Evolutionary conservation across 257 asterid species (phyloP).

Genomic region (Primulina eburnea): DNA sequence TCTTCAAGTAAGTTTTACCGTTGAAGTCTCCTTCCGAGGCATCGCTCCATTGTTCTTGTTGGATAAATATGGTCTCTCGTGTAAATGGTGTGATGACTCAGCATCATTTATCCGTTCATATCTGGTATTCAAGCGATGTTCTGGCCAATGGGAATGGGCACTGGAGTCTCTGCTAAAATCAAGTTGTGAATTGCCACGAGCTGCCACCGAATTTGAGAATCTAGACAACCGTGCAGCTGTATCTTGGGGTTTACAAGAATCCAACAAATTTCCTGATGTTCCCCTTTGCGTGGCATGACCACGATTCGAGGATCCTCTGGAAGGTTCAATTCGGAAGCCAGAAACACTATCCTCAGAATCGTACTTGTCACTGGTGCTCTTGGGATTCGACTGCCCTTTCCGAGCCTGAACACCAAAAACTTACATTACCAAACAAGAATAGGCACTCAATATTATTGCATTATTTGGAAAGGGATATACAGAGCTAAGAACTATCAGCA

Average conservation of each 20-base stretch:
- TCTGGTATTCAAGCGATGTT: conserved; percentile 28
- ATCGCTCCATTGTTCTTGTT: conserved; percentile 44
- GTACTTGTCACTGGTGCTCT: conserved; percentile 56
- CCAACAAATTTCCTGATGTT: conserved; percentile 35
- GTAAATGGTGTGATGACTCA: conserved; percentile 58
- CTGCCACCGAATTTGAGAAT: conserved; percentile 76
- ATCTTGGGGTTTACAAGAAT: conserved; percentile 48
- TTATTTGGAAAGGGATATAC: conserved; percentile 8
- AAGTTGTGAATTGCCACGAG: conserved; percentile 53
- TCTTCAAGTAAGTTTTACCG: conserved; percentile 32
- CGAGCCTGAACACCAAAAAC: conserved; percentile 40
- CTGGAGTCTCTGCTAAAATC: conserved; percentile 56
- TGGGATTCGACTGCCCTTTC: conserved; percentile 48
- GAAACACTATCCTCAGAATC: conserved; percentile 48
- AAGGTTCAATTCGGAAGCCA: conserved; percentile 47
- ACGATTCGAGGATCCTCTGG: conserved; percentile 33
- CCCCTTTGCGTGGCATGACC: conserved; percentile 36
- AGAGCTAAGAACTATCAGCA: background rate
- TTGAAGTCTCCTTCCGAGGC: conserved; percentile 38
- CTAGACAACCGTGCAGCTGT: conserved; percentile 56
- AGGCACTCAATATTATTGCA: background rate
- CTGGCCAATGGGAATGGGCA: conserved; percentile 47
- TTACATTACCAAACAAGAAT: background rate
- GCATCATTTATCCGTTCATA: conserved; percentile 45
- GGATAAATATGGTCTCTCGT: conserved; percentile 45